These are phyloP conservation scores for Aureobasidium sp. DNA, from an alignment of 2,329 filamentous ascomycete species.

Conservation along the genomic window DNA sequence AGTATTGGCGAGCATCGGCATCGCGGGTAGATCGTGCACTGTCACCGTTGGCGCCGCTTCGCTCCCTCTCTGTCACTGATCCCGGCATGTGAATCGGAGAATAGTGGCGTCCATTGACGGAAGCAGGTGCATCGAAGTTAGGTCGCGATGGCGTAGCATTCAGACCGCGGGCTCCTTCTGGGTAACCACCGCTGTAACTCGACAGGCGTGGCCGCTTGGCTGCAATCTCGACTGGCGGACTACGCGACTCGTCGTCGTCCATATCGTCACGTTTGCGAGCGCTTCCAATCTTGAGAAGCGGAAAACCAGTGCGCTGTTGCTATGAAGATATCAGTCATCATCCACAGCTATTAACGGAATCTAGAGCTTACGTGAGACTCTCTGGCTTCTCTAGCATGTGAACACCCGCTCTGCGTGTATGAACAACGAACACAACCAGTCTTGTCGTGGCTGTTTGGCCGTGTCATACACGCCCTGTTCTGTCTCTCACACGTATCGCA, in stretches of 20 bases:
- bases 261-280: constrained; percentile 9
- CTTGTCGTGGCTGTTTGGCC: constrained; percentile 13
- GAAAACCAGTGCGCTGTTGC: constrained; percentile 13
- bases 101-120: background rate
- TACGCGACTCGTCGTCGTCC: constrained; percentile 3
- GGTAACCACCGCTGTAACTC: background rate
- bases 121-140: background rate
- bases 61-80: background rate
- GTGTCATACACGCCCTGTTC: constrained; percentile 7
- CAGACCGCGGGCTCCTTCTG: background rate
- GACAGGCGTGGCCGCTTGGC: constrained; percentile 8
- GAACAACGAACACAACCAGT: constrained; percentile 14
- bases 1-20: background rate
- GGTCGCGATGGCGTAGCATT: constrained; percentile 3
- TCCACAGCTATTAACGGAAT: background rate
- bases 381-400: constrained; percentile 12
- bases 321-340: background rate
- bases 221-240: background rate
- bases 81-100: background rate
- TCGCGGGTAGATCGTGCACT: background rate
- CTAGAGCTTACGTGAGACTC: constrained; percentile 1
- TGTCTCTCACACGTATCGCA: constrained; percentile 11
- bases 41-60: background rate
- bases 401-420: constrained; percentile 10
- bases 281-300: background rate